These are phyloP conservation scores for Colletotrichum euphorbiae DNA, from an alignment of 2,329 filamentous ascomycete genomes.

Conservation along the genomic window DNA sequence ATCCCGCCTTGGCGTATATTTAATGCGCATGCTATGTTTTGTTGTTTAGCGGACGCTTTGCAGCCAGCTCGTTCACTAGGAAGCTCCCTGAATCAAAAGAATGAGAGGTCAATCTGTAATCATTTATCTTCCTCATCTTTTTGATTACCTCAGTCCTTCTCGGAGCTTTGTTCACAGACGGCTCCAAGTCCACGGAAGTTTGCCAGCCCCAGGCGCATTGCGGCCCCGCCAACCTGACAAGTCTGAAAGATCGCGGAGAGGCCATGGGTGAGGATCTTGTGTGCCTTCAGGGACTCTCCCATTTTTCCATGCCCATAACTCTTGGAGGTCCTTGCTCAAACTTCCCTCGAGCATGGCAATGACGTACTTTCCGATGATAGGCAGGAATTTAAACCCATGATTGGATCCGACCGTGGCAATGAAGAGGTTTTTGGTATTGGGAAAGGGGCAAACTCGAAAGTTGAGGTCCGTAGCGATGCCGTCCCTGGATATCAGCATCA, in stretches of 20 bases:
- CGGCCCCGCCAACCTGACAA: conserved; percentile 41
- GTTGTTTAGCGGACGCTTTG: too few species aligned
- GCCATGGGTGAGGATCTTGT: conserved; percentile 42
- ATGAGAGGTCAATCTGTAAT: too few species aligned
- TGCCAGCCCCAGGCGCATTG: conserved; percentile 36
- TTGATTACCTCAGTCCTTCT: too few species aligned
- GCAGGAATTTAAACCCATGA: conserved; percentile 66
- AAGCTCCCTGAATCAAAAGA: too few species aligned
- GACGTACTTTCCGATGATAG: conserved; percentile 63
- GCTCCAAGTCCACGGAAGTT: conserved; percentile 43
- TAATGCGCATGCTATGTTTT: too few species aligned
- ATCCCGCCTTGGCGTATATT: too few species aligned
- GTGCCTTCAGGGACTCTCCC: conserved; percentile 39
- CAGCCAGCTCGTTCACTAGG: too few species aligned
- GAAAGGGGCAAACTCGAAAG: conserved; percentile 42
- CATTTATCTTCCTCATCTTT: too few species aligned
- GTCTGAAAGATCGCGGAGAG: conserved; percentile 41
- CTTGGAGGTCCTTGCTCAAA: conserved; percentile 52
- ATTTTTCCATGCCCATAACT: conserved; percentile 52
- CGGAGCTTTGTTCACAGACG: conserved; percentile 27
- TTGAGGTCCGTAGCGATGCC: conserved; percentile 47
- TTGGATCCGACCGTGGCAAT: conserved; percentile 64
- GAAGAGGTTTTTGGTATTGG: conserved; percentile 52
- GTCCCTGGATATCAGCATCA: conserved; percentile 42
- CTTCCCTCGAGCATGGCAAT: conserved; percentile 57